phyloP scores from a whole-genome alignment of 495 filamentous ascomycete species.

The Poronia punctata region DNA sequence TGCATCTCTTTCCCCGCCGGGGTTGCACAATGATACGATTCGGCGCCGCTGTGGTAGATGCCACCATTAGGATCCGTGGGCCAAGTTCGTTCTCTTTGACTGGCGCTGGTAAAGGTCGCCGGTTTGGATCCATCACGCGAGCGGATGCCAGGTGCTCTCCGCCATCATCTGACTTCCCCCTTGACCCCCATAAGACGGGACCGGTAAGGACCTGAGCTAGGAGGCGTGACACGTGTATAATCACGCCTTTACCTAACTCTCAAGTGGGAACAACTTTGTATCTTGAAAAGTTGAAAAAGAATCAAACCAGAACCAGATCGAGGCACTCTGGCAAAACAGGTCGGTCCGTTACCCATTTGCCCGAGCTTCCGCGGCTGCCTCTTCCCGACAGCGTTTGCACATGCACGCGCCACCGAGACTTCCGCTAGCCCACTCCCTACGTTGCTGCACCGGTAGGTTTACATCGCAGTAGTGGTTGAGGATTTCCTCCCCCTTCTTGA shows the following conservation, averaged over 20 bases:
- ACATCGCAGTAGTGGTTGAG: conserved; percentile 94
- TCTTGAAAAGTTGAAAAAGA: conserved; percentile 1
- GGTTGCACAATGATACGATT: too few relatives aligned
- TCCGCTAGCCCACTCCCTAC: conserved; percentile 83
- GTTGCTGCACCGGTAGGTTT: conserved; percentile 61
- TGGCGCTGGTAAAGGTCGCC: neutral
- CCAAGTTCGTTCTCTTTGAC: neutral
- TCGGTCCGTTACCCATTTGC: conserved; percentile 9
- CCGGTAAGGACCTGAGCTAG: conserved; percentile 4
- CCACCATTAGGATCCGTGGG: neutral
- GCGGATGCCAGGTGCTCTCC: neutral
- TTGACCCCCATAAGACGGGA: neutral
- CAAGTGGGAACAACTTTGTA: conserved; percentile 6
- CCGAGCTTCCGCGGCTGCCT: conserved; percentile 27
- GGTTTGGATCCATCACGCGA: neutral
- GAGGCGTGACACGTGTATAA: conserved; percentile 21
- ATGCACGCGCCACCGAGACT: conserved; percentile 79
- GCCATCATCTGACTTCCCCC: neutral
- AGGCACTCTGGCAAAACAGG: neutral
- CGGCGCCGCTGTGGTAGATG: too few relatives aligned
- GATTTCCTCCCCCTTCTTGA: conserved; percentile 74
- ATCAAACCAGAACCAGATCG: too few relatives aligned
- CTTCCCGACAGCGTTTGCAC: conserved; percentile 66
- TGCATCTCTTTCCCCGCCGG: too few relatives aligned
- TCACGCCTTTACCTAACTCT: conserved; percentile 17